Evolutionary conservation across 2,329 filamentous ascomycete species (phyloP), one percentile per base, ranked within the genome.

Genomic region (Didymella keratinophila): DNA sequence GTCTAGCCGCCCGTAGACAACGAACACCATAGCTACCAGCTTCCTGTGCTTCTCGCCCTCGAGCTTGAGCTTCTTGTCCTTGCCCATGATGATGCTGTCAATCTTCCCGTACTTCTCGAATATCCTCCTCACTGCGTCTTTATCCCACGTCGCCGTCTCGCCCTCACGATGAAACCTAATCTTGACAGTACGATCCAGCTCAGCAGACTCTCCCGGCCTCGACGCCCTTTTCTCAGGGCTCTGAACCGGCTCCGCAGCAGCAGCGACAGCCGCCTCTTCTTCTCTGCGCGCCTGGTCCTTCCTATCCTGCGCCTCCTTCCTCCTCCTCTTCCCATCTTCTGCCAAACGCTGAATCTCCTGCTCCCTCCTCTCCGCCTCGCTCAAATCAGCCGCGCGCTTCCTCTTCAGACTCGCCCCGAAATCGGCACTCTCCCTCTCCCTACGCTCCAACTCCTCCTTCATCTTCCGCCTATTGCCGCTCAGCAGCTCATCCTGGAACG

Each of bases 391-490:
- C 1, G 76, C 74, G n/a, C 79, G 76, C 50, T 82, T 78, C 58
- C 81, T 76, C 63, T 81, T 78, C 18, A 76, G 59, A 5, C 71
- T 57, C 67, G 28, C 32, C 23, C 69, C 71, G 0, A 78, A 81
- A 16, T 63, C 56, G 6, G 52, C 57, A 18, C 65, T 69, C 16
- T 80, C 81, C 20, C 85, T 81, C 76, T 97, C 94, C 20, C 90
- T 82, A 25, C 86, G 84, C 78, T 97, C 93, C 49, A 98, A 80
- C 71, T 97, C 93, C 71, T 96, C 92, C 64, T 91, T 90, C 85
- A 96, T 90, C 66, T 87, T 84, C 72, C 90, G 82, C 67, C 90
- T 83, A 76, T 88, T 85, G 46, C 87, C 87, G 68, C 91, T 88
- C 78, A 96, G 89, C 61, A 89, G 82, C 50, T 90, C 88, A 69